Evolutionary conservation across 208 protist species (phyloP), one percentile per base, ranked within the genome.

Genomic region (Naegleria lovaniensis): DNA sequence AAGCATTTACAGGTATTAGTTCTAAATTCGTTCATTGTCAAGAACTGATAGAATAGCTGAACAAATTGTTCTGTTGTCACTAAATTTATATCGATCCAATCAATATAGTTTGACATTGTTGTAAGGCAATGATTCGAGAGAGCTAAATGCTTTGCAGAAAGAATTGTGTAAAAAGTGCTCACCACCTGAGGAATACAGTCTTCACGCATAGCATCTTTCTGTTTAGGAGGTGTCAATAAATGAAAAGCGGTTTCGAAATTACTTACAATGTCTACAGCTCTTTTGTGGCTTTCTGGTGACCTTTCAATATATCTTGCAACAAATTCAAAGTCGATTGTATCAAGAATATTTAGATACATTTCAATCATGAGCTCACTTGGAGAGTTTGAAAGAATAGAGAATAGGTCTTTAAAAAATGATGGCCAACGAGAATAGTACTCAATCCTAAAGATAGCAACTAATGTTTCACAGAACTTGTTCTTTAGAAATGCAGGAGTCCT

Each of bases 1-100:
- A 89, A 67, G 29, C 85, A 89, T 7, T 89, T 48, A 40, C 41
- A 67, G 0, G 51, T 48, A 29, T 67, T 40, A 29, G 11, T 67
- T 67, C 48, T 89, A 67, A 67, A 89, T 43, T 89, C 41, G 38
- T 5, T 15, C 7, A 25, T 38, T 19, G 5, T 89, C 7, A 89
- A 29, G 36, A 43, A 89, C 16, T 38, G 19, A 40, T 33, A 89
- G 25, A 75, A 67, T 16, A 89, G 13, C 39, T 39, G 15, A 15
- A 67, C 36, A 40, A 89, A 89, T 41, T 52, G 19, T 22, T 89
- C 85, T 19, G 48, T 67, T 39, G 51, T 89, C 25, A 89, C 36
- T 19, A 89, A 13, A 40, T 89, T 58, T 41, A 89, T 89, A 89
- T 89, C 85, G 9, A 89, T 89, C 85, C 85, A 89, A 89, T 89